Conservation (phyloP, 106 monocot species). For the Dendrobium officinale region DNA sequence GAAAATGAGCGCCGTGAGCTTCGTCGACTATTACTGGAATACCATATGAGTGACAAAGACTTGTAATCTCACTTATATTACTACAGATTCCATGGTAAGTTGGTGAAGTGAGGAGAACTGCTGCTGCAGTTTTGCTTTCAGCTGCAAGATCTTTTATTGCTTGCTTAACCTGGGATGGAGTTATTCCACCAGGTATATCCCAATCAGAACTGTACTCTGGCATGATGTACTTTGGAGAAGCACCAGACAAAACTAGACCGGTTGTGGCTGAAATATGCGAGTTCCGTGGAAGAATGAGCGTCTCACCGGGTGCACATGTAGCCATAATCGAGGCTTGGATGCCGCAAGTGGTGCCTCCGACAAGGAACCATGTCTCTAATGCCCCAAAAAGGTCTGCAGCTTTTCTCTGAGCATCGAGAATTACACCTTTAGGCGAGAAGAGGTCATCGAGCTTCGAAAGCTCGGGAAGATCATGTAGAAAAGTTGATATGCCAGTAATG, state of each 20-base stretch:
- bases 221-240: slow-evolving; percentile 58
- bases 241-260: slow-evolving; percentile 64
- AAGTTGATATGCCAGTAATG: slow-evolving; percentile 34
- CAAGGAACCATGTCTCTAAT: slow-evolving; percentile 78
- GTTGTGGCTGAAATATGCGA: slow-evolving; percentile 72
- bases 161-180: slow-evolving; percentile 41
- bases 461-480: slow-evolving; percentile 70
- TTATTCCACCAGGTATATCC: slow-evolving; percentile 68
- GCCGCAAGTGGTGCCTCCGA: slow-evolving; percentile 80
- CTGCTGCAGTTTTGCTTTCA: slow-evolving; percentile 38
- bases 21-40: slow-evolving; percentile 78
- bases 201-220: slow-evolving; percentile 60
- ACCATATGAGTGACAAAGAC: slow-evolving; percentile 42
- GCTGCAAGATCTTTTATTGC: slow-evolving; percentile 46
- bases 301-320: slow-evolving; percentile 61
- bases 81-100: slow-evolving; percentile 93
- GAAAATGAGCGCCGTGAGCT: slow-evolving; percentile 87
- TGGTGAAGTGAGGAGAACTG: slow-evolving; percentile 70
- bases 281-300: slow-evolving; percentile 63
- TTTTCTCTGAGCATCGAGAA: slow-evolving; percentile 59
- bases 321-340: slow-evolving; percentile 86
- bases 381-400: slow-evolving; percentile 74
- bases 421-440: slow-evolving; percentile 71
- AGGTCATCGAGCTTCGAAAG: slow-evolving; percentile 75
- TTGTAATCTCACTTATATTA: slow-evolving; percentile 37